Percentiles rank a stretch among this genome's conserved stretches.
phyloP scores from a whole-genome alignment of 2,329 filamentous ascomycete species.

The Boeremia exigua region DNA sequence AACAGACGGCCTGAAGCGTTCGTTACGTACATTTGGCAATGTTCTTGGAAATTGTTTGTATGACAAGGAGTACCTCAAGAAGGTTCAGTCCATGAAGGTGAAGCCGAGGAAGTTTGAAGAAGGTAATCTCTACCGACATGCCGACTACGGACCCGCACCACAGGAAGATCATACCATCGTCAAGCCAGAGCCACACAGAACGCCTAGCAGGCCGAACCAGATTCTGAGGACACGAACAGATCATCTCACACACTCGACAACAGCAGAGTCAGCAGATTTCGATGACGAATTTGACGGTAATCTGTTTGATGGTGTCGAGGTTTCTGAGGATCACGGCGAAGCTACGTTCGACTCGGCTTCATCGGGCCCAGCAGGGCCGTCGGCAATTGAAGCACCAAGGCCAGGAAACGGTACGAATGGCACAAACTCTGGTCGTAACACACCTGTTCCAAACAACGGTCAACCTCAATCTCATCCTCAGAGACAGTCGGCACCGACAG shows the following conservation, averaged over 20 bases:
- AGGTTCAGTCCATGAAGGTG: slow-evolving; percentile 88
- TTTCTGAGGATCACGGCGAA: slow-evolving; percentile 70
- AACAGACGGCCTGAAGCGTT: slow-evolving; percentile 89
- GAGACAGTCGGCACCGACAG: slow-evolving; percentile 32
- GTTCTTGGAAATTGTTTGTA: slow-evolving; percentile 98
- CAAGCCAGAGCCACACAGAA: slow-evolving; percentile 37
- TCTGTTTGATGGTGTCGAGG: slow-evolving; percentile 63
- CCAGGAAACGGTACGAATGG: slow-evolving; percentile 20
- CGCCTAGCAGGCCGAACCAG: slow-evolving; percentile 31
- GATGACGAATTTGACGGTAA: slow-evolving; percentile 64
- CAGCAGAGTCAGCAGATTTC: slow-evolving; percentile 54
- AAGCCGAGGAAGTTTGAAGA: slow-evolving; percentile 79
- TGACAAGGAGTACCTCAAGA: slow-evolving; percentile 90
- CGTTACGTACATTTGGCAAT: slow-evolving; percentile 91
- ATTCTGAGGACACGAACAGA: slow-evolving; percentile 37
- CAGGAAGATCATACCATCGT: slow-evolving; percentile 41
- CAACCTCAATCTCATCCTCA: slow-evolving; percentile 29
- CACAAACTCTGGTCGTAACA: slow-evolving; percentile 27
- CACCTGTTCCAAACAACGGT: slow-evolving; percentile 27
- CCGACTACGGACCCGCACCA: slow-evolving; percentile 65
- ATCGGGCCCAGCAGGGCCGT: slow-evolving; percentile 21
- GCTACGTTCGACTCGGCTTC: slow-evolving; percentile 37
- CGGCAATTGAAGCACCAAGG: slow-evolving; percentile 20
- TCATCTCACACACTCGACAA: slow-evolving; percentile 43
- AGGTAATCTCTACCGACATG: slow-evolving; percentile 79